These are phyloP conservation scores for Kluyveromyces starmeri DNA, from an alignment of 805 yeast genomes.

Conservation along the genomic window DNA sequence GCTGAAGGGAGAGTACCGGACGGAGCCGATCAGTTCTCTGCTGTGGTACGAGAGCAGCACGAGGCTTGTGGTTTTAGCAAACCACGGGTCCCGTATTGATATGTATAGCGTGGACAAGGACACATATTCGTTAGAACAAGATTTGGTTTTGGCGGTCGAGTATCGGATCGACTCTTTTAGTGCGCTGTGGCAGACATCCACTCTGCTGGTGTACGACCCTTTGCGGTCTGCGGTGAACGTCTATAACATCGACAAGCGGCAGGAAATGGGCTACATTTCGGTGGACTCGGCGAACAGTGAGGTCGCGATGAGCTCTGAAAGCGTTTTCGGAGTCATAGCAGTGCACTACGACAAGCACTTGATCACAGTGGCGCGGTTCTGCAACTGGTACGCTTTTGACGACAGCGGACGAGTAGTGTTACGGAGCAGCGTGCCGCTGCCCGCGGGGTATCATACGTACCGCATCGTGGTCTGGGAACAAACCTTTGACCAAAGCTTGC, in stretches of 20 bases:
- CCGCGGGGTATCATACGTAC: constrained; percentile 1
- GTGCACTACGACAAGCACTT: background rate
- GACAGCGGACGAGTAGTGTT: background rate
- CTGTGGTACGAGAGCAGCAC: background rate
- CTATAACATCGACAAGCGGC: background rate
- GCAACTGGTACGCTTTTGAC: background rate
- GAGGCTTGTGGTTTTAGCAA: background rate
- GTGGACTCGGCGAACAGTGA: constrained; percentile 1
- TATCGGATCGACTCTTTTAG: background rate
- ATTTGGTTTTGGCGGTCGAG: background rate
- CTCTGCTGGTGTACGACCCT: background rate
- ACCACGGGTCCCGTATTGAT: background rate
- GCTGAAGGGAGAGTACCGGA: background rate
- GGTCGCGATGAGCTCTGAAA: background rate
- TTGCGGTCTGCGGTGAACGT: background rate
- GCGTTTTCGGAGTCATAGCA: background rate
- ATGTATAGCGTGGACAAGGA: background rate
- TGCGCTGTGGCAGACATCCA: background rate
- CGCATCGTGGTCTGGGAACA: constrained; percentile 1
- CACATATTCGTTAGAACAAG: background rate
- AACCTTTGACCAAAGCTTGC: too few species aligned
- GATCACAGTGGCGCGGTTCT: background rate
- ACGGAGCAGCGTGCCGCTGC: background rate
- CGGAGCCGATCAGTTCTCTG: background rate
- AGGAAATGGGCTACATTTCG: constrained; percentile 2